Conservation (phyloP, 1,284 basidiomycete species). For the Ustilago hordei region DNA sequence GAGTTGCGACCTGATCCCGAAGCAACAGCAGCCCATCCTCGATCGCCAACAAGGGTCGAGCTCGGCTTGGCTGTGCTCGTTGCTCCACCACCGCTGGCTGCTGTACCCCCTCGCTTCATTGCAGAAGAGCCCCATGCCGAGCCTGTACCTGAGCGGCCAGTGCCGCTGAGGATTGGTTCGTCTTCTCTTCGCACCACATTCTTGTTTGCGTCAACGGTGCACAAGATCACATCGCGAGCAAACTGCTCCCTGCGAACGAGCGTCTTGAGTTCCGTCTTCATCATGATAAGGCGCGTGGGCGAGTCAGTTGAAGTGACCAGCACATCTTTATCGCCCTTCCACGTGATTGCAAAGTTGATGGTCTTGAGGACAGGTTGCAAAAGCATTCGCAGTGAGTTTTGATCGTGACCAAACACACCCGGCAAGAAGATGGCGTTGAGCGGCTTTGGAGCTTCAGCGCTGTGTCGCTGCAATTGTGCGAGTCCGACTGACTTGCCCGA, state of each 20-base stretch:
- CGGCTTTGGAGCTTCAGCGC: constrained; percentile 38
- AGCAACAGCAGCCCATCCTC: constrained; percentile 50
- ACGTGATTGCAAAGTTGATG: constrained; percentile 46
- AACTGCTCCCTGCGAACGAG: constrained; percentile 41
- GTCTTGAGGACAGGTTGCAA: constrained; percentile 43
- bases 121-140: constrained; percentile 28
- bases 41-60: constrained; percentile 23
- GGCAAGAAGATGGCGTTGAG: constrained; percentile 60
- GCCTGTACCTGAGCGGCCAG: constrained; percentile 11
- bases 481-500: constrained; percentile 40
- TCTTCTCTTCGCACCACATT: constrained; percentile 42
- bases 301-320: constrained; percentile 53
- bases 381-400: constrained; percentile 44
- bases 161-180: constrained; percentile 30
- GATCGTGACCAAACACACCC: constrained; percentile 61
- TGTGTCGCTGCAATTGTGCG: constrained; percentile 48
- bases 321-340: constrained; percentile 63
- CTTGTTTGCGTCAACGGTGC: constrained; percentile 38
- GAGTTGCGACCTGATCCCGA: constrained; percentile 47
- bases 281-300: constrained; percentile 45
- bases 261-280: constrained; percentile 51
- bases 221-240: constrained; percentile 45
- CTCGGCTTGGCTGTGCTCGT: constrained; percentile 19
- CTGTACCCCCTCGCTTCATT: constrained; percentile 32
- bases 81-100: constrained; percentile 9